These are phyloP conservation scores for Moricandia arvensis DNA, from an alignment of 345 rosid genomes.

Conservation along the genomic window DNA sequence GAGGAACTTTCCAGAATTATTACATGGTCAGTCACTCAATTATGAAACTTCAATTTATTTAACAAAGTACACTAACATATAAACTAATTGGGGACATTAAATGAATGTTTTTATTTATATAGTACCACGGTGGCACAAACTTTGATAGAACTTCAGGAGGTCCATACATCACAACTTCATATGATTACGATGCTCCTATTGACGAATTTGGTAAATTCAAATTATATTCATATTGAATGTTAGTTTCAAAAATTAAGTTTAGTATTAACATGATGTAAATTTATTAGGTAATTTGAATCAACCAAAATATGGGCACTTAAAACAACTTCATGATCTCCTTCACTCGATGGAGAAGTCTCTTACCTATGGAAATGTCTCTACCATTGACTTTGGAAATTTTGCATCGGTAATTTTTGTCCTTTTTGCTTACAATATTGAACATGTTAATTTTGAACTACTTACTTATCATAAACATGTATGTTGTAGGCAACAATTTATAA, in stretches of 20 bases:
- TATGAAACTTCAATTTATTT: background rate
- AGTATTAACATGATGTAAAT: background rate
- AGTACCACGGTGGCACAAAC: constrained; percentile 78
- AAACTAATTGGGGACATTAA: background rate
- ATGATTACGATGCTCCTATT: constrained; percentile 63
- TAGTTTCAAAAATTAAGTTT: background rate
- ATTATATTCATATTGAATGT: background rate
- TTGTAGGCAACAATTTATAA: constrained; percentile 48
- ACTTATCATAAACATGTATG: background rate
- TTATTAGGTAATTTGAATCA: constrained; percentile 59
- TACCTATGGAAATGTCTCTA: constrained; percentile 49
- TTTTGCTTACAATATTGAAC: background rate
- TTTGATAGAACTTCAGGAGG: constrained; percentile 66
- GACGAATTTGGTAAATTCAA: constrained; percentile 51
- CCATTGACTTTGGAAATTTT: constrained; percentile 39
- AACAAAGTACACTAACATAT: background rate
- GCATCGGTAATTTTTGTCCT: constrained; percentile 32
- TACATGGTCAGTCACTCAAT: constrained; percentile 48
- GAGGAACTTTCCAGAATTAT: constrained; percentile 60
- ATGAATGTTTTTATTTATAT: background rate
- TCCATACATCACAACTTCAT: constrained; percentile 59
- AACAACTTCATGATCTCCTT: constrained; percentile 56
- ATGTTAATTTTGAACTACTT: background rate
- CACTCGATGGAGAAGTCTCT: constrained; percentile 53
- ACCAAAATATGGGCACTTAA: constrained; percentile 77